Percentiles rank a stretch among this genome's conserved stretches.
phyloP scores from a whole-genome alignment of 2,329 filamentous ascomycete species.

The Pyrenophora teres region DNA sequence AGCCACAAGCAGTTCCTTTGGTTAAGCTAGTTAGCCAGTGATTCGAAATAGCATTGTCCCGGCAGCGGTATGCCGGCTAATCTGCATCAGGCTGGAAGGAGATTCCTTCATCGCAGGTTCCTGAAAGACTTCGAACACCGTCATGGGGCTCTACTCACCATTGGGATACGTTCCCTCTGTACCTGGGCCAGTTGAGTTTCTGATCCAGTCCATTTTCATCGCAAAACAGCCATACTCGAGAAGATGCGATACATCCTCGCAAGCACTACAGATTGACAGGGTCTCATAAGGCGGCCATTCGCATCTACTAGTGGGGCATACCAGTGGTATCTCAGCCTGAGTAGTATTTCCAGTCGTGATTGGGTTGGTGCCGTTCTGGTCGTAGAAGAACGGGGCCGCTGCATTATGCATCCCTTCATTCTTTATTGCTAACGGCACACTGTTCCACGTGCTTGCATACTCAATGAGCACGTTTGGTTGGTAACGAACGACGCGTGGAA shows the following conservation, averaged over 20 bases:
- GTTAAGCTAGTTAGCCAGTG: neutral
- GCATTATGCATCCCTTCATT: neutral
- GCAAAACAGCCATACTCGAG: constrained; percentile 24
- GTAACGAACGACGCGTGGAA: constrained; percentile 18
- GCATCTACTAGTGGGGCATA: constrained; percentile 32
- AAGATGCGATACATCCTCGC: constrained; percentile 20
- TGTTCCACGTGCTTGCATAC: neutral
- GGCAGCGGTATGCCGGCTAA: too few species aligned
- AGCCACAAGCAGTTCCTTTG: constrained; percentile 28
- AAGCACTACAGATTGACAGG: constrained; percentile 31
- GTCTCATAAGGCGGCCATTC: constrained; percentile 29
- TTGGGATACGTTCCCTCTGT: constrained; percentile 5
- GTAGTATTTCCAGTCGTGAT: constrained; percentile 18
- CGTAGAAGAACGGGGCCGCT: constrained; percentile 21
- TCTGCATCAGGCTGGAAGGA: too few species aligned
- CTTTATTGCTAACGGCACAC: neutral
- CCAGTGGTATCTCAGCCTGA: constrained; percentile 30
- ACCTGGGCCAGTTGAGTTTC: constrained; percentile 3
- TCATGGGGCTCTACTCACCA: neutral
- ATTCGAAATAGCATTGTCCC: neutral
- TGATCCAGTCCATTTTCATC: constrained; percentile 24
- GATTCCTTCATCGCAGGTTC: too few species aligned
- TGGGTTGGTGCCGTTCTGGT: constrained; percentile 23
- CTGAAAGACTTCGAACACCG: too few species aligned
- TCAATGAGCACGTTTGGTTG: neutral